Conservation (phyloP, 768 basidiomycete genomes). For the Zangia roseola region DNA sequence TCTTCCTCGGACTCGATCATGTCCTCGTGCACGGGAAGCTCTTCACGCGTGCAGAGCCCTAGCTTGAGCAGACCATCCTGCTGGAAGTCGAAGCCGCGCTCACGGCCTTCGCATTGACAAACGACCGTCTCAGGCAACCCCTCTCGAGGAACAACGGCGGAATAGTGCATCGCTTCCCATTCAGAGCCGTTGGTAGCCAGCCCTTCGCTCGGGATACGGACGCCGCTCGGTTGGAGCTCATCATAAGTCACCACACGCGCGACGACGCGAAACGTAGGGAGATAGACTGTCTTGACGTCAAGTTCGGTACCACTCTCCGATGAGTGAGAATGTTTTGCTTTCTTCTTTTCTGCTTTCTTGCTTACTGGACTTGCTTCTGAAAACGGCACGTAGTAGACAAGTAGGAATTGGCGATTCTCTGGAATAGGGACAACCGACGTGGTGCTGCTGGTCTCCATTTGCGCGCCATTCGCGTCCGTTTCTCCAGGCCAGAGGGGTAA, state of each 20-base stretch:
- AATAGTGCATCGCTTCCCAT: conserved; percentile 43
- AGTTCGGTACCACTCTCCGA: conserved; percentile 25
- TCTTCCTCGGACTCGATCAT: conserved; percentile 39
- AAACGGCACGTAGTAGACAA: conserved; percentile 77
- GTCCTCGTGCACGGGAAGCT: conserved; percentile 4
- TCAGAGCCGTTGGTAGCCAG: conserved; percentile 65
- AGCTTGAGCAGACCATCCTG: conserved; percentile 76
- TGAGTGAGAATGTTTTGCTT: conserved; percentile 27
- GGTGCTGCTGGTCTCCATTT: conserved; percentile 19
- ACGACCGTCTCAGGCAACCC: conserved; percentile 45
- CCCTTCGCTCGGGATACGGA: conserved; percentile 72
- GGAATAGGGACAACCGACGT: conserved; percentile 40
- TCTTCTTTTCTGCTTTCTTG: conserved; percentile 33
- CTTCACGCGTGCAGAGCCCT: conserved; percentile 52
- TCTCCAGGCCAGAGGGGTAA: conserved; percentile 83
- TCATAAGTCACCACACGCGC: conserved; percentile 72
- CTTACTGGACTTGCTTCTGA: conserved; percentile 8
- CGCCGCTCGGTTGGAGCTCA: conserved; percentile 70
- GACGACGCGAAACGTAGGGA: conserved; percentile 67
- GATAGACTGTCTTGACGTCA: conserved; percentile 49
- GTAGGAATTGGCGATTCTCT: conserved; percentile 63
- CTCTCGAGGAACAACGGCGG: conserved; percentile 29
- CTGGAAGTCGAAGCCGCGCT: conserved; percentile 73
- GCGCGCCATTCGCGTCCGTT: conserved; percentile 48
- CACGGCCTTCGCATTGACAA: conserved; percentile 60